Conservation (phyloP, 2,329 filamentous ascomycete genomes). For the Cordyceps farinosa region DNA sequence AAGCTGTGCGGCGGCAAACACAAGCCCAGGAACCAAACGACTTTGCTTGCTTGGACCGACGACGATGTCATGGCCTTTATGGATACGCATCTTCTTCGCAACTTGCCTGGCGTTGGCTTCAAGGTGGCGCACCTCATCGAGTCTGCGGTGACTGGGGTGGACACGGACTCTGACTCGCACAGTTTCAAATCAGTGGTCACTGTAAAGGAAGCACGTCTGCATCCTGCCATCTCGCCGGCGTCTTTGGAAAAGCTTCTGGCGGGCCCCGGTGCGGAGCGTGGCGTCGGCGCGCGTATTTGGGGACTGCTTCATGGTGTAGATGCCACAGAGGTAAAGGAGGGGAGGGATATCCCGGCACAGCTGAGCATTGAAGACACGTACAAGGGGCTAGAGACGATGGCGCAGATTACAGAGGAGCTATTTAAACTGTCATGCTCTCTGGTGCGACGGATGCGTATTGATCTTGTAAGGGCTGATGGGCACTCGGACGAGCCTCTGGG, state of each 20-base stretch:
- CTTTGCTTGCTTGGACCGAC: constrained; percentile 64
- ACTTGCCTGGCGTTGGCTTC: constrained; percentile 81
- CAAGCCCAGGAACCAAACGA: constrained; percentile 86
- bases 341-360: constrained; percentile 71
- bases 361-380: constrained; percentile 97
- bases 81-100: constrained; percentile 70
- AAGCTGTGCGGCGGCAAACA: constrained; percentile 81
- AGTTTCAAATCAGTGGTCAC: constrained; percentile 48
- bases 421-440: constrained; percentile 65
- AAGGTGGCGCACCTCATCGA: constrained; percentile 54
- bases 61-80: constrained; percentile 63
- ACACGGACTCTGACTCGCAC: constrained; percentile 34
- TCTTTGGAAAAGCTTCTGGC: constrained; percentile 65
- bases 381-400: constrained; percentile 60
- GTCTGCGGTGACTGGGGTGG: constrained; percentile 45
- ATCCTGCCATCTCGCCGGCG: constrained; percentile 59
- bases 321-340: constrained; percentile 66
- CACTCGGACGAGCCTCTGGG: constrained; percentile 30
- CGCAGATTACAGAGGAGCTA: constrained; percentile 65
- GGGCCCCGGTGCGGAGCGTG: constrained; percentile 66
- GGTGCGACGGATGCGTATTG: constrained; percentile 71
- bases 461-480: constrained; percentile 59
- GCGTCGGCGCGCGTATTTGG: constrained; percentile 73
- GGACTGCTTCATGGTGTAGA: constrained; percentile 78
- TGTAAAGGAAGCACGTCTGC: constrained; percentile 61